A percentile compares a stretch with the other conserved stretches of the same genome.
phyloP scores from a whole-genome alignment of 352 stramenopile genomes.

The Globisporangium recalcitrans region DNA sequence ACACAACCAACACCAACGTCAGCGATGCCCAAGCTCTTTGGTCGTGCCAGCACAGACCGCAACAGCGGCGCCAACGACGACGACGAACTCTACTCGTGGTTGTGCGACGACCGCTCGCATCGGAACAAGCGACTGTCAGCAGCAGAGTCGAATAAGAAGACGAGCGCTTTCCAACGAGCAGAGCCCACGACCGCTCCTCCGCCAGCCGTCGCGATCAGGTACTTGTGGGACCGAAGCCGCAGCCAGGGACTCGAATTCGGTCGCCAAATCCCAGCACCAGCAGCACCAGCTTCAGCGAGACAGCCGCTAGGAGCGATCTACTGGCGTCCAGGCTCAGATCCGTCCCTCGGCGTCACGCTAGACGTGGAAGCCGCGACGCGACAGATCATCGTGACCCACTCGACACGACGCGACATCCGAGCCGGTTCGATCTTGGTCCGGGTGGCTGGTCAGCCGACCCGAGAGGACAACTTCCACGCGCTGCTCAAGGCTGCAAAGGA shows the following conservation, averaged over 20 bases:
- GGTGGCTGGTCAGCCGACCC: not conserved
- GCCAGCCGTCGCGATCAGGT: not conserved
- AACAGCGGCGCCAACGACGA: not conserved
- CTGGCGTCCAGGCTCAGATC: constrained; percentile 9
- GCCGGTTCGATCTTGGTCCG: not conserved
- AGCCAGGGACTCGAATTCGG: constrained; percentile 8
- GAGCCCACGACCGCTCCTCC: not conserved
- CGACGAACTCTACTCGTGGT: constrained; percentile 10
- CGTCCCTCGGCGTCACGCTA: constrained; percentile 10
- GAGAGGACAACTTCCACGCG: constrained; percentile 6
- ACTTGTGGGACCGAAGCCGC: constrained; percentile 7
- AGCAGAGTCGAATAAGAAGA: not conserved
- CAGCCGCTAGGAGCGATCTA: not conserved
- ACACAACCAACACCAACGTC: not conserved
- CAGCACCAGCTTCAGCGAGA: not conserved
- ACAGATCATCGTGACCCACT: constrained; percentile 10
- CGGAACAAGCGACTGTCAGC: not conserved
- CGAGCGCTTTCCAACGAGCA: not conserved
- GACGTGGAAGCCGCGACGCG: constrained; percentile 10
- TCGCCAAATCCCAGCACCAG: not conserved
- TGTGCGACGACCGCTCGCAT: constrained; percentile 4
- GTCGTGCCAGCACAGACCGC: not conserved
- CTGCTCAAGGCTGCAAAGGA: constrained; percentile 2
- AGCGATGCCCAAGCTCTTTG: not conserved
- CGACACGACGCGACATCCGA: constrained; percentile 3